Conservation (phyloP, 139 green algal genomes). For the Chlamydomonas incerta region DNA sequence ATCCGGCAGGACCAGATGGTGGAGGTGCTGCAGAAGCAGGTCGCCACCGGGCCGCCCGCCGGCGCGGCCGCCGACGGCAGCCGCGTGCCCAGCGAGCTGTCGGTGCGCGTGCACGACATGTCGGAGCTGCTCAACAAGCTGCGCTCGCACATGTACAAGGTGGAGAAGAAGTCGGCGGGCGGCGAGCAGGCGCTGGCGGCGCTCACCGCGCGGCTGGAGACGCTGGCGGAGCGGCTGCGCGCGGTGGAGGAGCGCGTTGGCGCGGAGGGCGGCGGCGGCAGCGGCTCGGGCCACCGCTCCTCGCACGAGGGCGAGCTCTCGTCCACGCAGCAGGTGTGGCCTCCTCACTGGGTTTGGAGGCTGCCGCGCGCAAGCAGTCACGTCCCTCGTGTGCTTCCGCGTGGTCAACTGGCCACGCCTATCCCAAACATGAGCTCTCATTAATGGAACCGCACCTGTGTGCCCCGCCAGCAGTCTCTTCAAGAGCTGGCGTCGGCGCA, state of each 20-base stretch:
- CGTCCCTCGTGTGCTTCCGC: too few relatives aligned
- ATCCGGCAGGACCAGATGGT: slow-evolving; percentile 53
- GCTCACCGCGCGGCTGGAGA: slow-evolving; percentile 5
- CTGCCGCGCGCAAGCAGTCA: too few relatives aligned
- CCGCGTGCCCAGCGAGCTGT: slow-evolving; percentile 47
- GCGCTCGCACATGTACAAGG: slow-evolving; percentile 53
- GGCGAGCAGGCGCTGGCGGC: slow-evolving; percentile 4
- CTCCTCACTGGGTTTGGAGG: too few relatives aligned
- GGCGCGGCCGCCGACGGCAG: not conserved
- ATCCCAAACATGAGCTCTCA: too few relatives aligned
- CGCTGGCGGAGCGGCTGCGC: not conserved
- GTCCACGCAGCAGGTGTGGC: too few relatives aligned
- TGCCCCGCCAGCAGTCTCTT: not conserved
- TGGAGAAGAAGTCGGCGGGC: slow-evolving; percentile 41
- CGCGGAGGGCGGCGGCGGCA: not conserved
- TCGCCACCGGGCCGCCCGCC: not conserved
- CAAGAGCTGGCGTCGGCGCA: not conserved
- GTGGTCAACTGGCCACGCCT: too few relatives aligned
- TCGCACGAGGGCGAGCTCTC: too few relatives aligned
- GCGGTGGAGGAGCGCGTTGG: not conserved
- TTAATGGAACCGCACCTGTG: too few relatives aligned
- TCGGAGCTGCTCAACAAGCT: slow-evolving; percentile 54
- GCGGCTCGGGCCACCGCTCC: too few relatives aligned
- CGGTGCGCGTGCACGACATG: slow-evolving; percentile 45
- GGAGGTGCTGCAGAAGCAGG: slow-evolving; percentile 51